Base-by-base conservation (phyloP, 1,284 basidiomycete species). In the Flammula alnicola region DNA sequence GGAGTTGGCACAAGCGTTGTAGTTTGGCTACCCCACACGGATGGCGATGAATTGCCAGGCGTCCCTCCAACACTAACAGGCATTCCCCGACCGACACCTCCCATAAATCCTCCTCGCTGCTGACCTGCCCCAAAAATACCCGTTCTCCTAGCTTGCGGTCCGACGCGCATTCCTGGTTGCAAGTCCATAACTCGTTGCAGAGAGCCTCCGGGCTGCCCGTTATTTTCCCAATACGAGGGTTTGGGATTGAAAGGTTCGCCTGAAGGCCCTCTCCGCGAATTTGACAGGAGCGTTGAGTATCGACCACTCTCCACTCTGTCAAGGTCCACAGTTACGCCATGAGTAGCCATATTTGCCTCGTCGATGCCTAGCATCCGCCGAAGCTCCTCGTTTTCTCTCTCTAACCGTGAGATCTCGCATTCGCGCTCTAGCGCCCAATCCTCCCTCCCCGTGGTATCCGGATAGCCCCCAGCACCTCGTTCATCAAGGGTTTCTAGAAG, bases 351-450 rank as follows among this genome's bases (percentile, higher is more conserved):
- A 29, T 72, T 76, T 14, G 68, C 74, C 35, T 72, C 64, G 67
- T 90, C 86, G 57, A 95, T 91, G 8, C 80, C 84, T 29, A 96
- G 72, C 66, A 87, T 68, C 61, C 78, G 77, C 47, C 95, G 76
- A 43, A 98, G 73, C 49, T 83, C 76, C 35, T 81, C 79, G 63
- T 98, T 98, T 72, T 96, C 95, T 47, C 73, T 74, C 64, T 89
- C 84, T 29, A 98, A 72, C 30, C 92, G 79, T 27, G 78, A 63
- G 50, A 95, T 89, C 72, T 96, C 93, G 58, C 75, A 75, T 66
- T 96, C 94, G 51, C 94, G 80, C 65, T 93, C 90, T 50, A 87
- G 57, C 0, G 89, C 84, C 90, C 93, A 95, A 69, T 96, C 93
- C 17, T 76, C 73, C 36, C 78, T 56, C 3, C 65, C 68, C 23